Evolutionary conservation across 139 green algal species (phyloP).

Genomic region (Eudorina sp.): DNA sequence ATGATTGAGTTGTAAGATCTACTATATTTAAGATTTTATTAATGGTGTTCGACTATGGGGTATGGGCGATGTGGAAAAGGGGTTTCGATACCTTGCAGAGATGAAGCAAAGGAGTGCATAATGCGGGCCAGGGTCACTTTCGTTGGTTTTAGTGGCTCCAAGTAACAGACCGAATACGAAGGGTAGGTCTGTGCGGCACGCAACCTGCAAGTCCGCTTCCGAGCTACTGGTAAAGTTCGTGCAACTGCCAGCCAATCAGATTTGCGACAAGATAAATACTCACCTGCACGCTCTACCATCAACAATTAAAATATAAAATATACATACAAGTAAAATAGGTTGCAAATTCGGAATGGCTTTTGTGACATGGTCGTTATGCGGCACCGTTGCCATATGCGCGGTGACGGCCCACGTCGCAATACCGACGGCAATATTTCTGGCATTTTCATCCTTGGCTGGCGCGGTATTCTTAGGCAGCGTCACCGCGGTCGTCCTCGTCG

Average conservation of each 20-base stretch:
- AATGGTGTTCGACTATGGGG: no score
- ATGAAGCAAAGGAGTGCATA: no score
- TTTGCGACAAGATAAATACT: background rate
- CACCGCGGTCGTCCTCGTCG: background rate
- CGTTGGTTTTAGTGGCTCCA: no score
- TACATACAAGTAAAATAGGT: background rate
- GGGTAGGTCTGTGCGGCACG: background rate
- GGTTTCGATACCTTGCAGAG: no score
- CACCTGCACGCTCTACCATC: background rate
- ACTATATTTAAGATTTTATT: no score
- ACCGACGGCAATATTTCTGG: background rate
- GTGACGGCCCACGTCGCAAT: background rate
- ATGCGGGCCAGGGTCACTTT: no score
- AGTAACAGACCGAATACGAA: no score
- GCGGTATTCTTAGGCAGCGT: background rate
- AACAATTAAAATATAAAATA: background rate
- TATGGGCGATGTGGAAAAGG: no score
- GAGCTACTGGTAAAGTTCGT: background rate
- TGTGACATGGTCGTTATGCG: background rate
- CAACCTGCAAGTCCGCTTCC: background rate
- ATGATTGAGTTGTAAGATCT: no score
- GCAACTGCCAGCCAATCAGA: background rate
- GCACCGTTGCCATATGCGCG: background rate
- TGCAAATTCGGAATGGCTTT: background rate
- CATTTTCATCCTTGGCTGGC: background rate